A percentile compares a stretch with the other conserved stretches of the same genome.
Evolutionary conservation across 2,329 filamentous ascomycete genomes (phyloP).

Genomic region (Hymenoscyphus occultus): DNA sequence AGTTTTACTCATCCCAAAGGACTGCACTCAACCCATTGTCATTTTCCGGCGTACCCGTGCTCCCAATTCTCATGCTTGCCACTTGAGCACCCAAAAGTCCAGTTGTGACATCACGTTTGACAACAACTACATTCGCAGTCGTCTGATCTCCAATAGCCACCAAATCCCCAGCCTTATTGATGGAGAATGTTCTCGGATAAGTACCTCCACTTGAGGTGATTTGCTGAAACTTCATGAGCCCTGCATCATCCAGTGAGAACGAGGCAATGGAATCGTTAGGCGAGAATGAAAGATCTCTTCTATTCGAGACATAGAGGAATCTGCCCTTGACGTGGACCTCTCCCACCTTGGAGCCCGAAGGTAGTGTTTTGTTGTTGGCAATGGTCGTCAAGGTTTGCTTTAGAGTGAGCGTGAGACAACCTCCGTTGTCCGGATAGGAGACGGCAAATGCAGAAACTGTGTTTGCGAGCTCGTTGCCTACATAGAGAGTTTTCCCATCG

Average conservation of each 20-base stretch:
- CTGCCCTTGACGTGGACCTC: slow-evolving; percentile 53
- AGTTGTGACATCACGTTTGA: slow-evolving; percentile 40
- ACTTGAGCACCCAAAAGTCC: slow-evolving; percentile 42
- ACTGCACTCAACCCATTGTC: slow-evolving; percentile 49
- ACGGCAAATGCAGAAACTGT: slow-evolving; percentile 40
- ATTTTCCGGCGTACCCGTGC: slow-evolving; percentile 41
- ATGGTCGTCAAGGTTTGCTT: slow-evolving; percentile 48
- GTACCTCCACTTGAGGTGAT: slow-evolving; percentile 44
- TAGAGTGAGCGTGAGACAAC: slow-evolving; percentile 46
- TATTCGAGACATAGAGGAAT: slow-evolving; percentile 60
- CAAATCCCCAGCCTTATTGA: slow-evolving; percentile 43
- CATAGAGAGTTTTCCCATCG: slow-evolving; percentile 37
- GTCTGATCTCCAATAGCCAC: slow-evolving; percentile 46
- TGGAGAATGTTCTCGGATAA: slow-evolving; percentile 44
- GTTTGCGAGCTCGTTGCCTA: slow-evolving; percentile 47
- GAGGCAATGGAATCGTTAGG: slow-evolving; percentile 47
- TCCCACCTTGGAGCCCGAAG: slow-evolving; percentile 49
- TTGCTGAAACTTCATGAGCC: slow-evolving; percentile 40
- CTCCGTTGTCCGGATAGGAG: slow-evolving; percentile 34
- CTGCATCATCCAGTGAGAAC: slow-evolving; percentile 38
- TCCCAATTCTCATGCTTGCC: slow-evolving; percentile 42
- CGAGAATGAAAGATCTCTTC: slow-evolving; percentile 56
- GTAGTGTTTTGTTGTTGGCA: slow-evolving; percentile 42
- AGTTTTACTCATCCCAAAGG: slow-evolving; percentile 45
- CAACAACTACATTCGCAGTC: slow-evolving; percentile 41